A percentile compares a stretch with the other conserved stretches of the same genome.
Conservation (phyloP, 352 stramenopile species). For the Pythium periplocum region DNA sequence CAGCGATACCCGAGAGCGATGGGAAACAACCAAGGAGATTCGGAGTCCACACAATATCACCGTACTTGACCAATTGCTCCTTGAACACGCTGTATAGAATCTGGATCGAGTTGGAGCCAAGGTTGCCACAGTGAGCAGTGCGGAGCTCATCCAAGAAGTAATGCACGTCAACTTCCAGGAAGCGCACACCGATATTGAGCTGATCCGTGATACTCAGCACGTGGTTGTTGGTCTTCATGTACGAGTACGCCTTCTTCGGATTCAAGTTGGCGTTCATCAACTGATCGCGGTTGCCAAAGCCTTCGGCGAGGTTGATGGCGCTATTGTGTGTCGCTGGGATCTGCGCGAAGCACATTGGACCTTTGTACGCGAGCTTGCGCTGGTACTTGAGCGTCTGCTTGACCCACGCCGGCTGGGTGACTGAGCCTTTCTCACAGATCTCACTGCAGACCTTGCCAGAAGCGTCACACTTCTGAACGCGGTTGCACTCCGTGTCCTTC, state of each 20-base stretch:
- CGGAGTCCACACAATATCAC: constrained; percentile 33
- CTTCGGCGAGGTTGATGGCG: constrained; percentile 22
- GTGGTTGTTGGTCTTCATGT: constrained; percentile 67
- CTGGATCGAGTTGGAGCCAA: constrained; percentile 30
- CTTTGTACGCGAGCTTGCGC: constrained; percentile 32
- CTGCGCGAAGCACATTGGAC: constrained; percentile 40
- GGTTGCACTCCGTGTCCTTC: constrained; percentile 23
- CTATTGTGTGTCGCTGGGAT: constrained; percentile 22
- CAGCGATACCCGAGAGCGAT: constrained; percentile 47
- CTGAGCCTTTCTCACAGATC: constrained; percentile 36
- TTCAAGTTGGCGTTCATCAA: constrained; percentile 46
- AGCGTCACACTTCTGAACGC: constrained; percentile 33
- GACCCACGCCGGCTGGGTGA: constrained; percentile 24
- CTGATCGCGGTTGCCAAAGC: constrained; percentile 55
- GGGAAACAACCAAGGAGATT: constrained; percentile 57
- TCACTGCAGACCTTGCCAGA: constrained; percentile 31
- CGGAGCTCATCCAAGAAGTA: constrained; percentile 54
- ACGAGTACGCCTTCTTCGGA: constrained; percentile 35
- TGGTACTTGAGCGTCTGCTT: constrained; percentile 39
- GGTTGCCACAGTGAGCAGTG: constrained; percentile 49
- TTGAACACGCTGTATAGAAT: constrained; percentile 34
- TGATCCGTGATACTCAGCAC: constrained; percentile 51
- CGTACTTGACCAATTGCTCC: constrained; percentile 33
- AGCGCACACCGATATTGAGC: constrained; percentile 49
- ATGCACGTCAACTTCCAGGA: constrained; percentile 60